Evolutionary conservation across 345 rosid genomes (phyloP), one percentile per base, ranked within the genome.

Genomic region (Melastoma malabathricum): DNA sequence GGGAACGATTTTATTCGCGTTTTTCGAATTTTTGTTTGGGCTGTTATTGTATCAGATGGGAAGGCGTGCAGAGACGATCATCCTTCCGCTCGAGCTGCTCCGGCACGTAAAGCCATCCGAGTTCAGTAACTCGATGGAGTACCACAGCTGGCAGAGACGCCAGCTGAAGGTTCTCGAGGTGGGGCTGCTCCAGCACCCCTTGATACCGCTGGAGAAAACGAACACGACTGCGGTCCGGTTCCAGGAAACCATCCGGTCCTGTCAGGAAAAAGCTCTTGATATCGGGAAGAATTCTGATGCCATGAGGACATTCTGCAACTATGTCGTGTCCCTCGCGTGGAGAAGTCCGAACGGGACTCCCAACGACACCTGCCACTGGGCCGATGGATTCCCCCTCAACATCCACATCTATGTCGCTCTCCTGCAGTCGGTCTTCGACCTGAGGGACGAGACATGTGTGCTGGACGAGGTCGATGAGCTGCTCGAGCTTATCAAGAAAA

Each of bases 31-130:
- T 25, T 15, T n/a, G 0, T 16, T 55, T 15, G 5, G 18, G 18
- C 18, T 43, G 16, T 18, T 27, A 19, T 56, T 6, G 29, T 45
- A 61, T 10, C 29, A 90, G 98, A 77, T 75, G 63, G 89, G 96
- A 34, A 73, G 90, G 50, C 69, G 89, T 66, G 82, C 89, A 12
- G 98, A 90, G 89, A 84, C 98, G 0, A 80, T 90, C 57, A 80
- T 87, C 48, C 79, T 90, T 3, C 98, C 98, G 12, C 15, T 90
- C 18, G 96, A 90, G 81, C 89, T 90, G 14, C 85, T 90, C 31
- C 96, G 98, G 20, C 93, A 90, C 60, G 58, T 84, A 51, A 90
- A 82, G 61, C 74, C 93, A 34, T 79, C 93, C 0, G 98, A 90
- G 65, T 90, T 90, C 39, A 69, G 70, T 47, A 92, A 84, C 66